Evolutionary conservation across 306 rosid genomes (phyloP), one percentile per base, ranked within the genome.

Genomic region (Casuarina equisetifolia): DNA sequence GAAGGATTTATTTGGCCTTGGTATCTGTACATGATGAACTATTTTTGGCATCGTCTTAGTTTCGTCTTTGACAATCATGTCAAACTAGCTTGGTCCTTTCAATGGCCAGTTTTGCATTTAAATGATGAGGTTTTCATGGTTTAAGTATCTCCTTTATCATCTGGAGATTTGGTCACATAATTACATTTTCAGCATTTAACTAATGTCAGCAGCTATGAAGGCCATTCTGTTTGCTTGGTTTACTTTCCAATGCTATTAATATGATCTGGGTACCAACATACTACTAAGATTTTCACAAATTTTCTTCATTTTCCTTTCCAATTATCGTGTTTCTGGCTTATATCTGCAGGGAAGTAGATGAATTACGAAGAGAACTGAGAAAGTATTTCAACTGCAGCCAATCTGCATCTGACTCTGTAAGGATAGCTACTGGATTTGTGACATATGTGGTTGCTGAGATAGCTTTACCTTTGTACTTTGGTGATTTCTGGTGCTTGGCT

Each of bases 271-370:
- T 16, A 50, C 50, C 80, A 20, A 25, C 53, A 44, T 55, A 45
- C 43, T 69, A 16, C 4, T 43, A 44, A 50, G 32, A 62, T n/a
- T 42, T 69, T 74, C 79, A 78, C 44, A 74, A 11, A 57, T 72
- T 75, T 68, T 17, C 71, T 80, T 57, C 39, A 70, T 80, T 52
- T 49, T 74, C 36, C 43, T 15, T 61, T 66, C 35, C 38, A 46
- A 68, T 38, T 64, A 20, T 55, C 9, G 12, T 57, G 63, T 8
- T 57, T 63, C 38, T 79, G 81, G 61, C 74, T 79, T 76, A 77
- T 77, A 62, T 74, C 50, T 83, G 87, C 91, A 92, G 97, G 72
- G 90, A 87, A 67, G 90, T 88, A 54, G 90, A 84, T 73, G 85
- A 77, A 76, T 72, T 89, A 69, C 91, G 77, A 72, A 62, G 82